A percentile compares a stretch with the other conserved stretches of the same genome.
These are phyloP conservation scores for Pilasporangium apinafurcum DNA, from an alignment of 352 stramenopile genomes.

Conservation along the genomic window DNA sequence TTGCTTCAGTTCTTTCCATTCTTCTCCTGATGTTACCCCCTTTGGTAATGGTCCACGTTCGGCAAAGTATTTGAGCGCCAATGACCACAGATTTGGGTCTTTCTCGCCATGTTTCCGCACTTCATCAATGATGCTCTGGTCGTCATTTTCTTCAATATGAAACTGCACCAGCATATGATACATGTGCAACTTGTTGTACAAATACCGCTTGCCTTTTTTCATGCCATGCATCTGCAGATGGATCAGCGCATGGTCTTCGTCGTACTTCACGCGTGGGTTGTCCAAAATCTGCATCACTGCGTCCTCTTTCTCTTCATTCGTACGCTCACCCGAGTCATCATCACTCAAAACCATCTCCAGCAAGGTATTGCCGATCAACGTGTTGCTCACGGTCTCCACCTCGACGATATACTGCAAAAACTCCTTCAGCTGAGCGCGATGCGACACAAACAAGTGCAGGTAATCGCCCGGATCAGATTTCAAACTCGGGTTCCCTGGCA, in stretches of 20 bases:
- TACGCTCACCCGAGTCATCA: conserved; percentile 31
- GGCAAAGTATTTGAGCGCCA: conserved; percentile 88
- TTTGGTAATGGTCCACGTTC: conserved; percentile 74
- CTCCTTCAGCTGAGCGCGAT: conserved; percentile 82
- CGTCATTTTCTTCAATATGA: conserved; percentile 90
- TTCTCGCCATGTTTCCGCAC: conserved; percentile 88
- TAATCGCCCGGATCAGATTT: conserved; percentile 87
- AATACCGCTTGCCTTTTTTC: conserved; percentile 89
- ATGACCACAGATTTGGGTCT: conserved; percentile 86
- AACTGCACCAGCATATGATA: conserved; percentile 93
- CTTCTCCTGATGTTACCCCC: conserved; percentile 41
- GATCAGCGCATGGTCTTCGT: conserved; percentile 91
- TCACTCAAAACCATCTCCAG: conserved; percentile 86
- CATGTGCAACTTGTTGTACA: conserved; percentile 94
- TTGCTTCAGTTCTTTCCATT: conserved; percentile 80
- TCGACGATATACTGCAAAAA: conserved; percentile 89
- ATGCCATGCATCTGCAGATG: conserved; percentile 90
- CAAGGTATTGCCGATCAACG: conserved; percentile 86
- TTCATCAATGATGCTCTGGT: conserved; percentile 84
- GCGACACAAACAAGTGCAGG: conserved; percentile 90
- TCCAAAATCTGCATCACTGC: conserved; percentile 86
- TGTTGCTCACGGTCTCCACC: conserved; percentile 83
- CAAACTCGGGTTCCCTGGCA: conserved; percentile 32
- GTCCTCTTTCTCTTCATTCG: conserved; percentile 67
- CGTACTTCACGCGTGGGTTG: conserved; percentile 87